Percentiles rank a stretch among this genome's conserved stretches.
phyloP scores from a whole-genome alignment of 257 asterid species.

The Craterostigma plantagineum region DNA sequence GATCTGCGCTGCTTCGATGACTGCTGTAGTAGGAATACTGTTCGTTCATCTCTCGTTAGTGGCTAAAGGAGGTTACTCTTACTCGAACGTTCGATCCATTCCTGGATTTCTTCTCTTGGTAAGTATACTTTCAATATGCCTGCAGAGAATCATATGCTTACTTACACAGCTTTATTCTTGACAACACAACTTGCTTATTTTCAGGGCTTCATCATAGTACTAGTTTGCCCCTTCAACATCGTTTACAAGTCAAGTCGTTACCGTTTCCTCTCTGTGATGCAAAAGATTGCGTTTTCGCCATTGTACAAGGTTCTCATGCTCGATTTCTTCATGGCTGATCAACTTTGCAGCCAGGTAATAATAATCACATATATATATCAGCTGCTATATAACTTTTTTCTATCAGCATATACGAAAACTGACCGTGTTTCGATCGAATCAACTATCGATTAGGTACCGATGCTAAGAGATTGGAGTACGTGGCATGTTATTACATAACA shows the following conservation, averaged over 20 bases:
- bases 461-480: conserved; percentile 64
- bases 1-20: conserved; percentile 61
- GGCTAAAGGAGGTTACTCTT: conserved; percentile 62
- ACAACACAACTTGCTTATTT: not conserved
- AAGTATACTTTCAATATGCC: conserved; percentile 4
- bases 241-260: conserved; percentile 76
- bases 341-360: conserved; percentile 88
- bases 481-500: conserved; percentile 73
- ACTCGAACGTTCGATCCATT: conserved; percentile 45
- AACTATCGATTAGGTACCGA: conserved; percentile 39
- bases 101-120: conserved; percentile 73
- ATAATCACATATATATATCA: not conserved
- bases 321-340: conserved; percentile 96
- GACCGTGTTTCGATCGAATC: not conserved
- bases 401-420: too few relatives aligned
- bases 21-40: conserved; percentile 48
- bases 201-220: conserved; percentile 30
- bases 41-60: conserved; percentile 59
- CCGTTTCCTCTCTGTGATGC: conserved; percentile 41
- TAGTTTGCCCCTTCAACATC: conserved; percentile 65
- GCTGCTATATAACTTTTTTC: too few relatives aligned
- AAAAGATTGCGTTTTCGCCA: conserved; percentile 72
- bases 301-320: conserved; percentile 84
- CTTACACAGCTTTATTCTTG: not conserved
- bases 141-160: not conserved